Evolutionary conservation across 805 yeast species (phyloP), one percentile per base, ranked within the genome.

Genomic region (Metschnikowia reukaufii): DNA sequence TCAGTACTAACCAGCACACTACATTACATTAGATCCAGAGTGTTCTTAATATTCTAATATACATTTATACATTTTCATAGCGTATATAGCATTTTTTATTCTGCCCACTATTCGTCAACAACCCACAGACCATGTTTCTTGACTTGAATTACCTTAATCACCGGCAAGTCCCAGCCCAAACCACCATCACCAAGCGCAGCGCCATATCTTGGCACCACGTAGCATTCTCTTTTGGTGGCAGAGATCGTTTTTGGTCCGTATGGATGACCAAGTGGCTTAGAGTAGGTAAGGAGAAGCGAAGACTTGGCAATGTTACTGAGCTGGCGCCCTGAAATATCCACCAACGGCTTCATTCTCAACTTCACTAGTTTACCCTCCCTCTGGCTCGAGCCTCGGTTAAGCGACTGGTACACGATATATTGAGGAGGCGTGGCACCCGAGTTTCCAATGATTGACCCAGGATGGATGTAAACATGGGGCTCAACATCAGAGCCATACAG

Each of bases 211-310:
- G 98, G 97, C 42, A 89, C 83, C 13, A 91, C 97, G 68, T 88
- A 91, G 56, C 95, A 88, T 59, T 86, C 91, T 55, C 97, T 73
- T 58, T 84, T 85, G 2, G 83, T 79, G 0, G 86, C 70, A 4
- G 81, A 70, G 13, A 87, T 58, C 52, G 77, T 72, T 59, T 84
- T 84, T 1, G 96, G 95, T 1, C 89, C 95, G 59, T 88, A 81
- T 2, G 97, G 96, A 45, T 88, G 86, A 0, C 96, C 96, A 43
- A 92, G 67, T 0, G 98, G 98, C 60, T 91, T 92, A 21, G 97
- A 89, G 65, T 86, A 91, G 0, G 92, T 81, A 35, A 92, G 60
- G 39, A 92, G 69, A 0, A 86, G 82, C 15, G 95, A 83, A 23
- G 71, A 72, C 54, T 83, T 85, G 15, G 89, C 91, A 16, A 94